phyloP scores from a whole-genome alignment of 176 grass and related monocot genomes.

The Musa schizocarpa region DNA sequence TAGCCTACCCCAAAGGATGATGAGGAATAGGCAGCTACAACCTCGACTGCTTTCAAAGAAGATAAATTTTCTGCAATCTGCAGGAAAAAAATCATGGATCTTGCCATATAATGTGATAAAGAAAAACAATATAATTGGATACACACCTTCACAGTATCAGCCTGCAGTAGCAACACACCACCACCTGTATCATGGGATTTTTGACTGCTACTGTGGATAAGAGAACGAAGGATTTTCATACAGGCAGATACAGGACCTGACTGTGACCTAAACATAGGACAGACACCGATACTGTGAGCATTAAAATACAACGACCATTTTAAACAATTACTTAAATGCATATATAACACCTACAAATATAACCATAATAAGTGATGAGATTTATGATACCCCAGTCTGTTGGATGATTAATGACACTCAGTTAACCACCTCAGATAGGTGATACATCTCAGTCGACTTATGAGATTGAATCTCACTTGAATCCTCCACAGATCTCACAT shows the following conservation, averaged over 20 bases:
- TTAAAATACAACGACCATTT: neutral
- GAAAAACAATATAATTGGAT: conserved; percentile 7
- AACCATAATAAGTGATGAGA: too few relatives aligned
- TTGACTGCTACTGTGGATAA: conserved; percentile 44
- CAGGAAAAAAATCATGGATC: neutral
- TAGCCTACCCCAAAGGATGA: conserved; percentile 79
- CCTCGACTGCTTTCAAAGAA: conserved; percentile 43
- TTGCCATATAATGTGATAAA: neutral
- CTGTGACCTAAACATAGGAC: conserved; percentile 42
- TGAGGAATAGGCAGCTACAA: conserved; percentile 79
- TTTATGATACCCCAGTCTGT: too few relatives aligned
- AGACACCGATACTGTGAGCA: neutral
- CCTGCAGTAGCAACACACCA: conserved; percentile 76
- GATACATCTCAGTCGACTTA: too few relatives aligned
- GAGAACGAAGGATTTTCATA: conserved; percentile 49
- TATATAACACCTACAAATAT: neutral
- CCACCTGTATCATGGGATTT: conserved; percentile 63
- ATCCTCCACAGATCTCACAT: too few relatives aligned
- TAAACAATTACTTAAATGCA: neutral
- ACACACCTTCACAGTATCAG: conserved; percentile 55
- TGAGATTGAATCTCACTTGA: too few relatives aligned
- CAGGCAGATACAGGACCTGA: conserved; percentile 68
- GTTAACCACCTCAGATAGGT: neutral
- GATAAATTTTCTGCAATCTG: conserved; percentile 30
- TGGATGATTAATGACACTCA: neutral